phyloP scores from a whole-genome alignment of 2,329 filamentous ascomycete species.

The Arthrinium puccinioides region DNA sequence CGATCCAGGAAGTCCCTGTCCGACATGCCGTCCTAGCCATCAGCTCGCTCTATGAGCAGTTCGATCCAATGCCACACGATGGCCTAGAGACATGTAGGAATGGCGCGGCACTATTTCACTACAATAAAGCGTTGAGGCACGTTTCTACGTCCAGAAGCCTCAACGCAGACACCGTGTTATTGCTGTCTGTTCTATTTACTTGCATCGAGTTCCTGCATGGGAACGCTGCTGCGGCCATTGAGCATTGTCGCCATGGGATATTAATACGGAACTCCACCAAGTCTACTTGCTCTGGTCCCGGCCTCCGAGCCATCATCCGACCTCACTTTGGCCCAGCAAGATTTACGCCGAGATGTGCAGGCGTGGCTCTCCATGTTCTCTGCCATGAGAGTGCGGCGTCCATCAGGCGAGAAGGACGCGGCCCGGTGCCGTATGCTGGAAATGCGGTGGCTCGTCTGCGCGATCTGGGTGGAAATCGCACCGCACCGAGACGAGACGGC shows the following conservation, averaged over 20 bases:
- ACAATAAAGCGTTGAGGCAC: constrained; percentile 9
- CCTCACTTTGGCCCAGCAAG: neutral
- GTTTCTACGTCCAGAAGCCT: constrained; percentile 6
- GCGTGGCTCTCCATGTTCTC: constrained; percentile 5
- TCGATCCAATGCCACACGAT: neutral
- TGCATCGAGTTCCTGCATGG: constrained; percentile 48
- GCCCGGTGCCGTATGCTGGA: constrained; percentile 5
- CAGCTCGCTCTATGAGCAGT: constrained; percentile 9
- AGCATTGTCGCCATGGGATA: constrained; percentile 22
- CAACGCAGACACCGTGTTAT: constrained; percentile 3
- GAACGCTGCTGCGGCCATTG: constrained; percentile 34
- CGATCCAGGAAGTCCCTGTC: constrained; percentile 6
- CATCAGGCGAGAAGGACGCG: neutral
- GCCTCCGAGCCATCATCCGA: neutral
- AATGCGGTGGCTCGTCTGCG: constrained; percentile 12
- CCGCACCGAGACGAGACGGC: constrained; percentile 5
- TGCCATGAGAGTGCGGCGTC: neutral
- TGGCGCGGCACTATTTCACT: constrained; percentile 4
- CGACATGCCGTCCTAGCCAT: constrained; percentile 13
- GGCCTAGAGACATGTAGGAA: neutral
- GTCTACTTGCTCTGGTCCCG: neutral
- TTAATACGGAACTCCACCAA: constrained; percentile 10
- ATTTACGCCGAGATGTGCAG: constrained; percentile 5
- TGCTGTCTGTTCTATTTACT: constrained; percentile 34
- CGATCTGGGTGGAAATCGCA: constrained; percentile 10